A percentile compares a stretch with the other conserved stretches of the same genome.
These are phyloP conservation scores for Shiraia bambusicola DNA, from an alignment of 2,329 filamentous ascomycete genomes.

Conservation along the genomic window DNA sequence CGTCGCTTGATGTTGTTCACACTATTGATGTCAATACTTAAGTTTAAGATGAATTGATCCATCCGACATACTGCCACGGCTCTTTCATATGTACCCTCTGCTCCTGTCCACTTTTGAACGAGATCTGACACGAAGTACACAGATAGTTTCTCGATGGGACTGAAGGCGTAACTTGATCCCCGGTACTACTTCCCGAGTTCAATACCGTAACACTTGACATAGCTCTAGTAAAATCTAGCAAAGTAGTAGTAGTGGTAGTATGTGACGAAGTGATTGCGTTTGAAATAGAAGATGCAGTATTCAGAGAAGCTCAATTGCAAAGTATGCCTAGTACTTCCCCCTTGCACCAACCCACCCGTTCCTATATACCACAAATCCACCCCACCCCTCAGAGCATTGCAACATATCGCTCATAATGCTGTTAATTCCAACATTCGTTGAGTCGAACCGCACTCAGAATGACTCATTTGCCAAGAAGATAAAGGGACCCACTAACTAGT, in stretches of 20 bases:
- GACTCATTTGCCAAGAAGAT: conserved; percentile 1
- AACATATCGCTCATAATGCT: not conserved
- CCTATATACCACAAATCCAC: too few relatives aligned
- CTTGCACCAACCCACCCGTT: too few relatives aligned
- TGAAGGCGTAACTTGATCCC: not conserved
- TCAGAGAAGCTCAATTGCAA: too few relatives aligned
- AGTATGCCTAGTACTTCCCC: too few relatives aligned
- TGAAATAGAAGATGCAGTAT: not conserved
- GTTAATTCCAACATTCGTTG: not conserved
- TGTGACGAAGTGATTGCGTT: not conserved
- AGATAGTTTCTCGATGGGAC: not conserved
- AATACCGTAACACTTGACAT: not conserved
- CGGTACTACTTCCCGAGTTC: not conserved
- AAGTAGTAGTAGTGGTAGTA: not conserved
- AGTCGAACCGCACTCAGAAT: not conserved
- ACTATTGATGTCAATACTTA: conserved; percentile 15
- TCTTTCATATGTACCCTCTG: conserved; percentile 31
- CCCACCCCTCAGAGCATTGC: too few relatives aligned
- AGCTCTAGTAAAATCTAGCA: not conserved
- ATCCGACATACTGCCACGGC: conserved; percentile 29
- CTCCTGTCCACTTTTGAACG: conserved; percentile 14
- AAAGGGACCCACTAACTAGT: too few relatives aligned
- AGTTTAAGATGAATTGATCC: not conserved
- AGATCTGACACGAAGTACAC: conserved; percentile 6
- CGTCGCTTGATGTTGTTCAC: conserved; percentile 16